These are phyloP conservation scores for Lachnellula willkommii DNA, from an alignment of 2,329 filamentous ascomycete species.

Conservation along the genomic window DNA sequence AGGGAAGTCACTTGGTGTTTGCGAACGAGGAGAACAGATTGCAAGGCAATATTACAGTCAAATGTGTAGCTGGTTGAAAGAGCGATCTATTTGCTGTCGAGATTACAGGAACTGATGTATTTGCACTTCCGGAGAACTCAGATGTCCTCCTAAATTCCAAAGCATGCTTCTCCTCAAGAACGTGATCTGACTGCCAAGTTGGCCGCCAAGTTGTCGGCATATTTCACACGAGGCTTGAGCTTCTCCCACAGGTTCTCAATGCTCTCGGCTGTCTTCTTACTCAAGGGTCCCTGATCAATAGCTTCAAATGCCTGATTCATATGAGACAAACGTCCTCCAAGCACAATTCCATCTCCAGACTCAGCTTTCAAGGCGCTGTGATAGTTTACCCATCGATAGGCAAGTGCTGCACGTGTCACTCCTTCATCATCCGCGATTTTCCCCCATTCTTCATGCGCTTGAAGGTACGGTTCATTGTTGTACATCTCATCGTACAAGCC, in stretches of 20 bases:
- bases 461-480: slow-evolving; percentile 19
- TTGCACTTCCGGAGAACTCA: no score
- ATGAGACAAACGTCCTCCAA: slow-evolving; percentile 25
- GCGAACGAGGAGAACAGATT: not conserved
- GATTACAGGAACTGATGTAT: no score
- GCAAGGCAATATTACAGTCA: not conserved
- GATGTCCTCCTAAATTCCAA: not conserved
- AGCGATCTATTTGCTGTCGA: no score
- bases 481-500: slow-evolving; percentile 23
- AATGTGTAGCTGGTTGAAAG: not conserved
- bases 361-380: slow-evolving; percentile 27
- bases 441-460: slow-evolving; percentile 28
- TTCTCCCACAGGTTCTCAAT: slow-evolving; percentile 24
- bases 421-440: slow-evolving; percentile 27
- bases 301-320: slow-evolving; percentile 20
- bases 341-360: slow-evolving; percentile 31
- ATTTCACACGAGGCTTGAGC: slow-evolving; percentile 13
- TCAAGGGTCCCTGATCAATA: slow-evolving; percentile 22
- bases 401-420: slow-evolving; percentile 31
- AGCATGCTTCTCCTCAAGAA: not conserved
- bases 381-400: slow-evolving; percentile 34
- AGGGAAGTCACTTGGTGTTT: not conserved
- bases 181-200: not conserved
- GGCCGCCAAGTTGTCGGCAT: not conserved
- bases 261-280: slow-evolving; percentile 12